Evolutionary conservation across 495 filamentous ascomycete species (phyloP), one percentile per base, ranked within the genome.

Genomic region (Aspergillus funiculosus): DNA sequence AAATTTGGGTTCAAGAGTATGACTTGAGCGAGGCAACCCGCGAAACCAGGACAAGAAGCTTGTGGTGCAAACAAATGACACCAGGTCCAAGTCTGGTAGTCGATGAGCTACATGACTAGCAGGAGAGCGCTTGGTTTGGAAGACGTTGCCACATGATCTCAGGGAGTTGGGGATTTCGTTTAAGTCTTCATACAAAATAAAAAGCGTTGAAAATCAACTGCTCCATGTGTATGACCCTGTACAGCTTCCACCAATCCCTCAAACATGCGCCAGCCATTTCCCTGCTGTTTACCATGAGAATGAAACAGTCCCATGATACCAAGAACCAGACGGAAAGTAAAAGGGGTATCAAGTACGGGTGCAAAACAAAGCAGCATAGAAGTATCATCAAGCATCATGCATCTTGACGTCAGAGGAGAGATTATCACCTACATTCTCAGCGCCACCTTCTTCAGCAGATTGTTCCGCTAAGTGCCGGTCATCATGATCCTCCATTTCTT

Each of bases 401-500:
- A 80, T 77, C 49, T 71, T 69, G 50, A 79, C 62, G 60, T 79
- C 73, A 55, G 67, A 71, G 68, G 76, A 75, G 55, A 72, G 68
- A 67, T 70, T 57, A 58, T 73, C 71, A 82, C 81, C 77, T 71
- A 85, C 81, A 75, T 82, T 77, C 62, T 85, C 81, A 50, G 69
- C 61, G 43, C 78, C 75, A 48, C 62, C 64, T 45, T 66, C 60
- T 9, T n/a, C n/a, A n/a, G 68, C 59, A 39, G 54, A 41, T 53
- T 54, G 49, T 30, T 65, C 59, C 31, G 50, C 52, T 34, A 60
- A 22, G 41, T 62, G 58, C 48, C 60, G 61, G 48, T 92, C 89
- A 46, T 84, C 87, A 38, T 90, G 83, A 56, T 90, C 89, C 41
- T 89, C 86, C 78, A 87, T 82, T 50, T 98, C 92, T 54, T 96